Evolutionary conservation across 805 yeast genomes (phyloP), one percentile per base, ranked within the genome.

Genomic region (Teunomyces cretensis): DNA sequence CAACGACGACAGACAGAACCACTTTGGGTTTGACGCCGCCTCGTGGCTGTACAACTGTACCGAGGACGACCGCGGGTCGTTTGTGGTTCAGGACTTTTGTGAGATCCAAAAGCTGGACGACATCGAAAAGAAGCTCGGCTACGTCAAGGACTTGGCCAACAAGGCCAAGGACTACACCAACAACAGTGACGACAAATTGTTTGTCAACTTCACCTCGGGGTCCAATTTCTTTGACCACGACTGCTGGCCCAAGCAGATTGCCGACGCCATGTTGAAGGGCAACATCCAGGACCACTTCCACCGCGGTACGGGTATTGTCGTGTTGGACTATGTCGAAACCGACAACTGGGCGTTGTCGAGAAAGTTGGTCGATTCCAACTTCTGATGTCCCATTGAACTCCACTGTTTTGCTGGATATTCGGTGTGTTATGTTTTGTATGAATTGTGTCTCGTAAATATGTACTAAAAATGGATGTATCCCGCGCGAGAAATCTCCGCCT

Each of bases 201-300:
- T 78, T 55, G 65, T 86, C 49, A 86, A 86, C 67, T 86, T 84
- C 62, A 81, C 88, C 47, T 77, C 89, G 1, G 92, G 85, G 13
- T 75, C 90, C 36, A 83, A 83, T 64, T 83, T 85, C 60, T 83
- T 83, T 63, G 80, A 84, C 63, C 80, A 73, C 42, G 74, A 70
- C 39, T 85, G 88, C 62, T 86, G 94, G 94, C 94, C 94, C 1
- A 73, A 76, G 47, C 72, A 76, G 52, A 79, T 86, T 48, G 80
- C 89, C 14, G 67, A 73, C 45, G 81, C 80, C 45, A 67, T 80
- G 64, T 54, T 56, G 13, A 56, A 62, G 30, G 68, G 72, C 40
- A 68, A 72, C 13, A 61, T 83, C 46, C 71, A 73, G 39, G 71
- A 75, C n/a, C 54, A 65, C 12, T 79, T 80, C 56, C 73, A 69